Base-by-base conservation (phyloP, 2,329 filamentous ascomycete species). In the Tothia fuscella region DNA sequence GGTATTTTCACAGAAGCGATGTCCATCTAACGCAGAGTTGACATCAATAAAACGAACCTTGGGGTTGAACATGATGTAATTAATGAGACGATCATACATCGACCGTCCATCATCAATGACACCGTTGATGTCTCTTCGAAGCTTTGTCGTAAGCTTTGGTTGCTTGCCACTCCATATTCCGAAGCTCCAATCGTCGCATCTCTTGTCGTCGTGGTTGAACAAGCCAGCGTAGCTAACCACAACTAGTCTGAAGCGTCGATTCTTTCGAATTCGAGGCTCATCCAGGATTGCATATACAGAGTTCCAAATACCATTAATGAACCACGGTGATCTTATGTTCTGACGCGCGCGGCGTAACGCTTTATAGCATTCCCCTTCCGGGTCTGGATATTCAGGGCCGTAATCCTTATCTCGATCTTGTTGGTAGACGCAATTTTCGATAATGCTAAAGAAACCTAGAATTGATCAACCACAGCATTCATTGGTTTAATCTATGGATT, bases 311-410 rank as follows among this genome's bases (percentile, higher is more conserved):
- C 33, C 43, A 5, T 31, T 16, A 6, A 25, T 24, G 28, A 46
- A 46, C 22, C 38, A 42, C 10, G 22, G 10, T 21, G 43, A 31
- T 6, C 22, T 30, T 5, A 46, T 21, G 7, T 34, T 42, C 21
- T 32, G 12, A 13, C 20, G 17, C 5, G 24, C 40, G 6, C 25
- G 22, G 5, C 22, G n/a, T 21, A 46, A 19, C 31, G 40, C 31
- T 19, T 43, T 46, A 24, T 10, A 35, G 28, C 41, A 44, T 20
- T 40, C 14, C 25, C 34, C 41, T 10, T 40, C 25, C 12, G 44
- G 44, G 13, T 44, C 41, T 7, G 41, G 44, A 40, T 39, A 46
- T 29, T 46, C 41, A 21, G 41, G 41, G 3, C 33, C 41, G 22
- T 44, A 41, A 14, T 46, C 34, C 29, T 31, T 32, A 30, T 32